Conservation (phyloP, 768 basidiomycete genomes). For the Trametes maxima region DNA sequence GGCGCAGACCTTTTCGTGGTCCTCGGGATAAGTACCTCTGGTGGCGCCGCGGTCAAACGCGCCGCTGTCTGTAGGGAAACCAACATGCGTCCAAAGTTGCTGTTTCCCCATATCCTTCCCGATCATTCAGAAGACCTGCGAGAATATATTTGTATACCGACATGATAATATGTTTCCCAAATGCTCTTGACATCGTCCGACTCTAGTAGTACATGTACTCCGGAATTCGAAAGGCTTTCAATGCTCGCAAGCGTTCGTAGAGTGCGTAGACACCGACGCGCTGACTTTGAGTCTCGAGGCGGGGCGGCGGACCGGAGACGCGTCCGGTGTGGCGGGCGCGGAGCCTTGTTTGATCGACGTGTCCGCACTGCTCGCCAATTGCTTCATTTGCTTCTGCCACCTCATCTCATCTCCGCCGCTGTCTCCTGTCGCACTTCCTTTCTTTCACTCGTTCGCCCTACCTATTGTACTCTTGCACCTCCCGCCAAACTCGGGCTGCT, state of each 20-base stretch:
- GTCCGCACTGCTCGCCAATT: neutral
- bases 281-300: too few species aligned
- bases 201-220: too few species aligned
- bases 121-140: too few species aligned
- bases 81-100: conserved; percentile 1
- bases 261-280: too few species aligned
- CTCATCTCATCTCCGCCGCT: neutral
- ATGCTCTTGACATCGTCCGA: too few species aligned
- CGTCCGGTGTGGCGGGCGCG: neutral
- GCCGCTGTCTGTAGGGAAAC: neutral
- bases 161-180: too few species aligned
- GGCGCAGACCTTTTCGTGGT: conserved; percentile 11
- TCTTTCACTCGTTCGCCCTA: neutral
- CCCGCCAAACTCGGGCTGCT: conserved; percentile 19
- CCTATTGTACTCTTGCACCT: conserved; percentile 2
- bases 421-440: neutral
- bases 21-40: conserved; percentile 1
- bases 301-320: neutral
- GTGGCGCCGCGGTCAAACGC: neutral
- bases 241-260: too few species aligned
- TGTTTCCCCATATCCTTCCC: too few species aligned
- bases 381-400: neutral
- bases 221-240: too few species aligned
- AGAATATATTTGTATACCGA: too few species aligned
- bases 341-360: conserved; percentile 11